Conservation (phyloP, 2,329 filamentous ascomycete species). For the Epichloe scottii region DNA sequence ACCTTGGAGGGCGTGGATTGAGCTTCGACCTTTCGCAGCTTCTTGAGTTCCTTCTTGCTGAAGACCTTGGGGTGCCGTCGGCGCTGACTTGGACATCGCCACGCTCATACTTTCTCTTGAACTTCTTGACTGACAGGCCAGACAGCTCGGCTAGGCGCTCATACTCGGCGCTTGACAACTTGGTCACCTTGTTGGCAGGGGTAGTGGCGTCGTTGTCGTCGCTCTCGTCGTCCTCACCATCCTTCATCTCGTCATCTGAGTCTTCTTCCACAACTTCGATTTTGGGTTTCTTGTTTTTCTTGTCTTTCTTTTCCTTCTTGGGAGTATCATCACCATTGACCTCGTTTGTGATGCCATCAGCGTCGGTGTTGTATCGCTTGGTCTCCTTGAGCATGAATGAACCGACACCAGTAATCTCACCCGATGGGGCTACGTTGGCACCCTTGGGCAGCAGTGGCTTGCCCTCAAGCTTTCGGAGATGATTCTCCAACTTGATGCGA, state of each 20-base stretch:
- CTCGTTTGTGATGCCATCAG: slow-evolving; percentile 65
- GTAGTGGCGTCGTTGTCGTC: slow-evolving; percentile 19
- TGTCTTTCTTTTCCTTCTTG: slow-evolving; percentile 29
- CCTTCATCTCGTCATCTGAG: slow-evolving; percentile 31
- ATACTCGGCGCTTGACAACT: slow-evolving; percentile 43
- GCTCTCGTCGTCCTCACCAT: slow-evolving; percentile 29
- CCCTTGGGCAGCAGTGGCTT: slow-evolving; percentile 74
- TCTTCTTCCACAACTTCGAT: slow-evolving; percentile 28
- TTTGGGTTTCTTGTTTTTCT: slow-evolving; percentile 30
- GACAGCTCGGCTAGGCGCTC: slow-evolving; percentile 50
- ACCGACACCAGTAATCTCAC: slow-evolving; percentile 47
- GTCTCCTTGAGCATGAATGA: slow-evolving; percentile 91
- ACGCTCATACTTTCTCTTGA: slow-evolving; percentile 65
- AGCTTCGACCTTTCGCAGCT: slow-evolving; percentile 52
- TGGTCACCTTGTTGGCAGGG: slow-evolving; percentile 24
- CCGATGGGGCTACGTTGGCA: slow-evolving; percentile 62
- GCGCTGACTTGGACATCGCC: slow-evolving; percentile 57
- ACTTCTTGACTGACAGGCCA: slow-evolving; percentile 61
- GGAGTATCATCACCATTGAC: slow-evolving; percentile 22
- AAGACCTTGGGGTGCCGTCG: slow-evolving; percentile 54
- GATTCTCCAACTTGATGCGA: slow-evolving; percentile 62
- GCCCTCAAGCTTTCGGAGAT: slow-evolving; percentile 70
- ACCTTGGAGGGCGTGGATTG: slow-evolving; percentile 28
- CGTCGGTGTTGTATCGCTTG: slow-evolving; percentile 87
- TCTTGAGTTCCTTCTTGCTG: slow-evolving; percentile 69